These are phyloP conservation scores for Dictyostelium intermedium DNA, from an alignment of 78 protist species.

Conservation along the genomic window DNA sequence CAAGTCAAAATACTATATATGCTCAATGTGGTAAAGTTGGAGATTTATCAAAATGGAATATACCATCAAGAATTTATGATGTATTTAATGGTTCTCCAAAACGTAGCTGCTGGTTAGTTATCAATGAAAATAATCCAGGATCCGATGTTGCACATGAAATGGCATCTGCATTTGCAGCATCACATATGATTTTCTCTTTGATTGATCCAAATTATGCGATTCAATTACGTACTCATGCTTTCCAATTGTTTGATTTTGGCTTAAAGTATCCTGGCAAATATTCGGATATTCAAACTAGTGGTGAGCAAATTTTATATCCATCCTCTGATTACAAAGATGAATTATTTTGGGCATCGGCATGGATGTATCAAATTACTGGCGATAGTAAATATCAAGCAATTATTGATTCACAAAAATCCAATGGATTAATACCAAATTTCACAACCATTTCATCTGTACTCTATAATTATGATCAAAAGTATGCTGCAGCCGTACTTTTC, in stretches of 20 bases:
- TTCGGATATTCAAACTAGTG: slow-evolving; percentile 27
- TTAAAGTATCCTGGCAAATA: slow-evolving; percentile 20
- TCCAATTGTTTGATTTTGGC: slow-evolving; percentile 38
- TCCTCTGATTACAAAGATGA: slow-evolving; percentile 62
- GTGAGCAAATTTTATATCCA: slow-evolving; percentile 18
- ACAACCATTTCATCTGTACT: background rate
- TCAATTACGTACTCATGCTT: slow-evolving; percentile 26
- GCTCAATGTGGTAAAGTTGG: background rate
- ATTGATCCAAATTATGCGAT: slow-evolving; percentile 26
- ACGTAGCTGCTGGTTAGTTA: background rate
- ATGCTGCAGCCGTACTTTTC: background rate
- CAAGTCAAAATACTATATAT: background rate
- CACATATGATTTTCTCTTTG: slow-evolving; percentile 2
- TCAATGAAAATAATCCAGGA: slow-evolving; percentile 39
- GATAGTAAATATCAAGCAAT: background rate
- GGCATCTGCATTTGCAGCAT: slow-evolving; percentile 43
- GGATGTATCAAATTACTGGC: slow-evolving; percentile 46
- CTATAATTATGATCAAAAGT: background rate
- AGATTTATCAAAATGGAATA: background rate
- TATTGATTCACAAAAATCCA: background rate
- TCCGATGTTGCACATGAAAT: slow-evolving; percentile 61
- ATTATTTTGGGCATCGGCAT: slow-evolving; percentile 43
- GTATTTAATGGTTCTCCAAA: slow-evolving; percentile 41
- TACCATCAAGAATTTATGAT: background rate
- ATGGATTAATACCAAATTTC: background rate